Evolutionary conservation across 1,139 yeast genomes (phyloP), one percentile per base, ranked within the genome.

Genomic region (Kodamaea anthophila): DNA sequence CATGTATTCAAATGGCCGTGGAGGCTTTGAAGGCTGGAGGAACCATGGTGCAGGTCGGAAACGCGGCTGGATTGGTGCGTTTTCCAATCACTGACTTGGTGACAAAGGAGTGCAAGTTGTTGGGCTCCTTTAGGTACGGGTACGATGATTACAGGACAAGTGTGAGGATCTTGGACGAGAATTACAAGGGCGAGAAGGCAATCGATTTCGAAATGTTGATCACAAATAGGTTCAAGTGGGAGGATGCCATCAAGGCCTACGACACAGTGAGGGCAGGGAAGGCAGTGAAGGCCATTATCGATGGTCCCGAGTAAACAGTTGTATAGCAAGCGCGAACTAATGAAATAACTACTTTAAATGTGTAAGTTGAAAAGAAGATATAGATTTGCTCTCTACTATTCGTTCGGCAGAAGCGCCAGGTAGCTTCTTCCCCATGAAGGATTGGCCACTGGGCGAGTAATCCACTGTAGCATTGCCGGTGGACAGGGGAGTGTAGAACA

Each of bases 91-190:
- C 83, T 23, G 77, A 73, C 39, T 64, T 84, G 41, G 74, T 79
- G 19, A 74, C 74, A 39, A 81, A 77, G 50, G 95, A 86, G 52
- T 56, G 83, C 44, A 65, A 70, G 1, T 60, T 84, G 48, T 76
- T 70, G 49, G 94, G 94, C 21, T 75, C 80, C 38, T 86, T 85
- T 69, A 75, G 96, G 54, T 87, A 87, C 58, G 77, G 78, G 32
- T 77, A 69, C 42, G 80, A 85, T 39, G 94, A 85, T 54, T 86
- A 85, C 64, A 70, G 72, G 43, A 75, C 79, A 27, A 76, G 93
- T 2, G 86, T 86, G 24, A 71, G 72, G 25, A 66, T 86, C 41
- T 65, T 85, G 33, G 70, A 59, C 33, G 68, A 74, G 15, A 64
- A 73, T 36, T 82, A 81, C 32, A 69, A 63, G 42, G 80, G 76